These are phyloP conservation scores for Phytopythium delawarense DNA, from an alignment of 352 stramenopile species.

Conservation along the genomic window DNA sequence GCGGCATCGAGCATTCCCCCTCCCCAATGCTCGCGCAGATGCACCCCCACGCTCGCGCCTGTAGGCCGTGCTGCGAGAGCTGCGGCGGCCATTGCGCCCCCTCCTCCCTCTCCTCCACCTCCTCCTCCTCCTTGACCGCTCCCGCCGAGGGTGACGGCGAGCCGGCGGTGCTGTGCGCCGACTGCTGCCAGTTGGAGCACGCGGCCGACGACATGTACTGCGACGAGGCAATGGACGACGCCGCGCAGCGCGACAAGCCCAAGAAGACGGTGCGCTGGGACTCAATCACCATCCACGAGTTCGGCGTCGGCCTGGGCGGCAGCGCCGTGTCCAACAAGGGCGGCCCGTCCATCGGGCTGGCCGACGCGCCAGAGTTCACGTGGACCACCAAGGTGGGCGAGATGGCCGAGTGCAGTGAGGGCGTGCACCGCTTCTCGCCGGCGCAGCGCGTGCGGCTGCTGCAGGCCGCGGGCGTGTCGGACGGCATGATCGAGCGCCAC, in stretches of 20 bases:
- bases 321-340: conserved; percentile 45
- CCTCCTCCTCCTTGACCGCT: background rate
- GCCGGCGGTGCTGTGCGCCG: background rate
- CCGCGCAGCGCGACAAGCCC: background rate
- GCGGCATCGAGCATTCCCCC: conserved; percentile 7
- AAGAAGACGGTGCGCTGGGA: conserved; percentile 52
- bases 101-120: background rate
- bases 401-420: conserved; percentile 57
- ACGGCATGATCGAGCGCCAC: conserved; percentile 65
- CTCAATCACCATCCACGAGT: conserved; percentile 59
- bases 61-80: conserved; percentile 31
- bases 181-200: conserved; percentile 1
- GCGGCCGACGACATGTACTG: conserved; percentile 4
- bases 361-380: conserved; percentile 47
- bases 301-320: conserved; percentile 46
- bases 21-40: background rate
- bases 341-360: conserved; percentile 47
- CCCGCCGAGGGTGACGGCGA: background rate
- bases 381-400: conserved; percentile 61
- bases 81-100: conserved; percentile 31
- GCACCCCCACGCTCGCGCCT: background rate
- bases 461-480: conserved; percentile 41
- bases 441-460: conserved; percentile 49
- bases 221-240: conserved; percentile 2
- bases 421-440: conserved; percentile 48